phyloP scores from a whole-genome alignment of 768 basidiomycete species.

The Kwoniella bestiolae region DNA sequence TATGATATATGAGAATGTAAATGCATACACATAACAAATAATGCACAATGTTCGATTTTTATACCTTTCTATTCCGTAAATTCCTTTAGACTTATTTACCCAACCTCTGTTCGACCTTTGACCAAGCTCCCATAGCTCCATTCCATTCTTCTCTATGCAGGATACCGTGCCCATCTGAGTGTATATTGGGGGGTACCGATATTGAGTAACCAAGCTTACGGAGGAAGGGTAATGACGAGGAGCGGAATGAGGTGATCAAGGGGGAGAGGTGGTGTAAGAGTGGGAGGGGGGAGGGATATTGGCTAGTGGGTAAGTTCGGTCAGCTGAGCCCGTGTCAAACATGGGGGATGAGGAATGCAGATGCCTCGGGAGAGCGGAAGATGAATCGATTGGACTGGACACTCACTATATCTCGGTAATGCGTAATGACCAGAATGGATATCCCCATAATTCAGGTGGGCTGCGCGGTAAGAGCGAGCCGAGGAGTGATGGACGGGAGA shows the following conservation, averaged over 20 bases:
- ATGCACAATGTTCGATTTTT: not conserved
- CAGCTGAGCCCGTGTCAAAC: no score
- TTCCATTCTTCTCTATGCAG: slow-evolving; percentile 44
- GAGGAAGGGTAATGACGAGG: slow-evolving; percentile 34
- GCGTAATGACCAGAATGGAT: slow-evolving; percentile 50
- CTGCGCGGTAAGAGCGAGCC: slow-evolving; percentile 31
- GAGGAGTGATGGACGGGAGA: slow-evolving; percentile 22
- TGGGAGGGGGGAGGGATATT: slow-evolving; percentile 38
- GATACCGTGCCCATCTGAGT: slow-evolving; percentile 7
- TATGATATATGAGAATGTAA: slow-evolving; percentile 3
- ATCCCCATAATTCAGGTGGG: slow-evolving; percentile 46
- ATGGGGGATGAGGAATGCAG: no score
- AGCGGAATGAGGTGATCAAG: slow-evolving; percentile 22
- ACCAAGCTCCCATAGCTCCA: slow-evolving; percentile 45
- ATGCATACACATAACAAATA: slow-evolving; percentile 14
- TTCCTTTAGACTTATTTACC: slow-evolving; percentile 8
- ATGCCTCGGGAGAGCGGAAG: not conserved
- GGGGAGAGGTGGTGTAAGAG: slow-evolving; percentile 25
- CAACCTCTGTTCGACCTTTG: slow-evolving; percentile 23
- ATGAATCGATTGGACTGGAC: not conserved
- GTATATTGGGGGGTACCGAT: slow-evolving; percentile 12
- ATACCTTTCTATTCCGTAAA: not conserved
- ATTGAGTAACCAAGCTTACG: slow-evolving; percentile 30
- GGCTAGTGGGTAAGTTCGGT: no score
- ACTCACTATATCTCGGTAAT: slow-evolving; percentile 53